Base-by-base conservation (phyloP, 2,329 filamentous ascomycete genomes). In the Fusarium sp. region DNA sequence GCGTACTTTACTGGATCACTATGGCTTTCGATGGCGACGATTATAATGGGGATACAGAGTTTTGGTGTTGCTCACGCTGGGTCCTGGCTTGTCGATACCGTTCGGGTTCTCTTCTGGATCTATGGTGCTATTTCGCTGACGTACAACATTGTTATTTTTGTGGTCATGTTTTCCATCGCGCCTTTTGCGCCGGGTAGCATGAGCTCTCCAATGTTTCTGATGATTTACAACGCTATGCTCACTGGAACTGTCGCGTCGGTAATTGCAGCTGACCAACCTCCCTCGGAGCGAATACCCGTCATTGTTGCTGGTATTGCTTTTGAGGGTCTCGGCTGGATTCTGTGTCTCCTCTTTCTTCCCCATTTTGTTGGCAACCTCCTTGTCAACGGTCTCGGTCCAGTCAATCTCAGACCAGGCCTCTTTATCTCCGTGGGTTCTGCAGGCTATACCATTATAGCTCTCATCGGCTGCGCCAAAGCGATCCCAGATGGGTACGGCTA, bases 191-290 rank as follows among this genome's bases (percentile, higher is more conserved):
- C 43, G 4, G 61, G 61, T 11, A 62, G 61, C 9, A 50, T 62
- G 61, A 64, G 57, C n/a, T 64, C 61, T n/a, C 61, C 61, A 1
- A 64, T 64, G 57, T 64, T 64, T n/a, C 9, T 64, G 2, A 64
- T 64, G 61, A 64, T 64, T 16, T 64, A 64, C 23, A 64, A 64
- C 2, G 30, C 61, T 0, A 64, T 64, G 61, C 61, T 64, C 0
- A 64, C 61, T 0, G 61, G 61, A 0, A 64, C 61, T 3, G 35
- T 64, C 30, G 61, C 61, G 2, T 64, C 61, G 0, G 57, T 64
- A 1, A 64, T 64, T 2, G 61, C 61, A 19, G 43, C 37, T 0
- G 57, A 64, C 9, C 61, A 64, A 2, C 61, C 43, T 19, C 43
- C 43, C 2, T 11, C 37, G 11, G 8, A 50, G 1, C 30, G 57